phyloP scores from a whole-genome alignment of 176 grass and related monocot species.

The Eragrostis curvula region DNA sequence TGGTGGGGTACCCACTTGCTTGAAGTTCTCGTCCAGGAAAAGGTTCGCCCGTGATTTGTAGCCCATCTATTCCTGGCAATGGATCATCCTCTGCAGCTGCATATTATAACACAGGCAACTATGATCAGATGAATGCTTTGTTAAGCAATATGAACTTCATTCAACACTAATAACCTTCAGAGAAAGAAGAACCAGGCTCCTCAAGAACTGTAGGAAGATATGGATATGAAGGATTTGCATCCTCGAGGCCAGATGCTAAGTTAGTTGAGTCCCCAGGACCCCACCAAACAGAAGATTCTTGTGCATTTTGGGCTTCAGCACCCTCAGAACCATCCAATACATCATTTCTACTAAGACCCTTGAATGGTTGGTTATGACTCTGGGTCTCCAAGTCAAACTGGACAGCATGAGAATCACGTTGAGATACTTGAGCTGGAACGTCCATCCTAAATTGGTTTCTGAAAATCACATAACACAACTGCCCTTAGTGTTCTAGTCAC shows the following conservation, averaged over 20 bases:
- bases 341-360: slow-evolving; percentile 51
- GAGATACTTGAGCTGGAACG: slow-evolving; percentile 51
- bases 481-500: slow-evolving; percentile 6
- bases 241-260: slow-evolving; percentile 62
- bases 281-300: slow-evolving; percentile 69
- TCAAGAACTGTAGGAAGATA: slow-evolving; percentile 91
- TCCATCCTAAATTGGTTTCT: slow-evolving; percentile 52
- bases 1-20: slow-evolving; percentile 75
- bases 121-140: slow-evolving; percentile 23
- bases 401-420: slow-evolving; percentile 39
- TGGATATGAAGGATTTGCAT: slow-evolving; percentile 61
- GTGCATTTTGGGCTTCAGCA: slow-evolving; percentile 41
- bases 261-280: slow-evolving; percentile 61
- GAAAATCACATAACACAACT: slow-evolving; percentile 16
- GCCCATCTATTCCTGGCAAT: slow-evolving; percentile 74
- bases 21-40: slow-evolving; percentile 84
- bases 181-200: slow-evolving; percentile 91
- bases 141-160: slow-evolving; percentile 30
- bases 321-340: slow-evolving; percentile 55
- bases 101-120: slow-evolving; percentile 21
- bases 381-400: slow-evolving; percentile 47
- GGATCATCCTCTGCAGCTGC: slow-evolving; percentile 85
- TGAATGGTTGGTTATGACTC: slow-evolving; percentile 59
- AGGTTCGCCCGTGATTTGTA: slow-evolving; percentile 86
- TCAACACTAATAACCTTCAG: slow-evolving; percentile 69